Percentiles rank a stretch among this genome's conserved stretches.
Evolutionary conservation across 164 flowering plant genomes (phyloP).

Genomic region (Aristolochia fimbriata): DNA sequence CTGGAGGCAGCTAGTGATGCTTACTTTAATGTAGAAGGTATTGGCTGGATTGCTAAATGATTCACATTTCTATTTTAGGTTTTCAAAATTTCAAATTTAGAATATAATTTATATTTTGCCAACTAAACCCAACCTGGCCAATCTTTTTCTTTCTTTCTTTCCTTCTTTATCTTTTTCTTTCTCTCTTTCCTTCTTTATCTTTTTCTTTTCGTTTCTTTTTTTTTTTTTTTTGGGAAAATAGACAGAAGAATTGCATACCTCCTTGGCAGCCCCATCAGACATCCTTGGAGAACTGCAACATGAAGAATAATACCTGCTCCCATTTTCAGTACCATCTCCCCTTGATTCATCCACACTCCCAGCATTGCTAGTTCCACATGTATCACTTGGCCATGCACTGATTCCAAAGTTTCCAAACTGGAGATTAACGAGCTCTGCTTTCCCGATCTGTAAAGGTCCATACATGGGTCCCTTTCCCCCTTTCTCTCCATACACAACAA

Average conservation of each 20-base stretch:
- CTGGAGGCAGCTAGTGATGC: too few species aligned
- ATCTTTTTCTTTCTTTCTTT: too few species aligned
- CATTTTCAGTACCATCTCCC: constrained; percentile 55
- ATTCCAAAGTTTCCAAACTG: constrained; percentile 80
- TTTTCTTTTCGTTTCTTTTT: too few species aligned
- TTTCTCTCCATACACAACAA: constrained; percentile 27
- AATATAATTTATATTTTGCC: too few species aligned
- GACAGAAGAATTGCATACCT: constrained; percentile 26
- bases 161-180: too few species aligned
- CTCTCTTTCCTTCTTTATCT: too few species aligned
- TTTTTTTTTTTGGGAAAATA: too few species aligned
- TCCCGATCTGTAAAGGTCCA: constrained; percentile 59
- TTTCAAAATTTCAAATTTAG: too few species aligned
- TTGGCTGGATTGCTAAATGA: too few species aligned
- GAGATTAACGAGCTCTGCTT: constrained; percentile 76
- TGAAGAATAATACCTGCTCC: constrained; percentile 73
- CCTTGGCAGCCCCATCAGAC: constrained; percentile 70
- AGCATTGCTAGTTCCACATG: constrained; percentile 68
- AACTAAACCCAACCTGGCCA: too few species aligned
- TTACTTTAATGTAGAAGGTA: too few species aligned
- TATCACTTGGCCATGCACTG: constrained; percentile 76
- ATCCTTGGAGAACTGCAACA: constrained; percentile 85
- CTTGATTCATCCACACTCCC: constrained; percentile 71
- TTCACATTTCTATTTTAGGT: too few species aligned
- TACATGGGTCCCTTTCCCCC: constrained; percentile 48